A percentile compares a stretch with the other conserved stretches of the same genome.
Conservation (phyloP, 768 basidiomycete genomes). For the Boletus edulis region DNA sequence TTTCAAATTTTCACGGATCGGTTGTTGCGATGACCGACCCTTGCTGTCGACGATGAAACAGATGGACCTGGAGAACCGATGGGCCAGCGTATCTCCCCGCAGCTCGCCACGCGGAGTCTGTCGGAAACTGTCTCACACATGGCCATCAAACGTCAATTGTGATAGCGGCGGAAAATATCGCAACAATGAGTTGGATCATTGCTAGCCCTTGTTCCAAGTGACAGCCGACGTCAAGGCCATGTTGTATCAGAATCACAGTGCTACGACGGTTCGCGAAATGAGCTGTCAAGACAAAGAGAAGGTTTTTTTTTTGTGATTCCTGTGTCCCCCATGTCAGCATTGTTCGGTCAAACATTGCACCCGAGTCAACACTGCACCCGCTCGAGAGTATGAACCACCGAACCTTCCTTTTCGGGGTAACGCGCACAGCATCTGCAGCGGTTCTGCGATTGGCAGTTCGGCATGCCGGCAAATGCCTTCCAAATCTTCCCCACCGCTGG, state of each 20-base stretch:
- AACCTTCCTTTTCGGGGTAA: slow-evolving; percentile 31
- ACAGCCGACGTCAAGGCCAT: slow-evolving; percentile 25
- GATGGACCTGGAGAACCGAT: slow-evolving; percentile 7
- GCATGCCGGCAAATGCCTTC: slow-evolving; percentile 40
- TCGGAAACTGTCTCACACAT: slow-evolving; percentile 19
- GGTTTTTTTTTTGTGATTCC: slow-evolving; percentile 1
- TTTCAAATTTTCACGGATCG: background rate
- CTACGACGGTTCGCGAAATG: slow-evolving; percentile 17
- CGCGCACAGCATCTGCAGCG: slow-evolving; percentile 8
- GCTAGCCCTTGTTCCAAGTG: slow-evolving; percentile 8
- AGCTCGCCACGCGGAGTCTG: slow-evolving; percentile 19
- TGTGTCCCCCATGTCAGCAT: background rate
- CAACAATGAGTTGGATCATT: slow-evolving; percentile 28
- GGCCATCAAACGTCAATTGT: slow-evolving; percentile 27
- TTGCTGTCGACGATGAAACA: slow-evolving; percentile 27
- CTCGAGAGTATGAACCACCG: slow-evolving; percentile 16
- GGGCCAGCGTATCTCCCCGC: slow-evolving; percentile 15
- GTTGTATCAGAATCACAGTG: slow-evolving; percentile 11
- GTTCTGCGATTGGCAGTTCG: slow-evolving; percentile 26
- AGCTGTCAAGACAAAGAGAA: slow-evolving; percentile 19
- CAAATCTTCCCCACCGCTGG: slow-evolving; percentile 48
- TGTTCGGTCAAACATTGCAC: background rate
- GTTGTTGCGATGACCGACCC: slow-evolving; percentile 13
- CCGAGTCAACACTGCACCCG: too few relatives aligned
- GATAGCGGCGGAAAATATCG: slow-evolving; percentile 13